These are phyloP conservation scores for Nematodospora anomalae DNA, from an alignment of 1,139 yeast species.

Conservation along the genomic window DNA sequence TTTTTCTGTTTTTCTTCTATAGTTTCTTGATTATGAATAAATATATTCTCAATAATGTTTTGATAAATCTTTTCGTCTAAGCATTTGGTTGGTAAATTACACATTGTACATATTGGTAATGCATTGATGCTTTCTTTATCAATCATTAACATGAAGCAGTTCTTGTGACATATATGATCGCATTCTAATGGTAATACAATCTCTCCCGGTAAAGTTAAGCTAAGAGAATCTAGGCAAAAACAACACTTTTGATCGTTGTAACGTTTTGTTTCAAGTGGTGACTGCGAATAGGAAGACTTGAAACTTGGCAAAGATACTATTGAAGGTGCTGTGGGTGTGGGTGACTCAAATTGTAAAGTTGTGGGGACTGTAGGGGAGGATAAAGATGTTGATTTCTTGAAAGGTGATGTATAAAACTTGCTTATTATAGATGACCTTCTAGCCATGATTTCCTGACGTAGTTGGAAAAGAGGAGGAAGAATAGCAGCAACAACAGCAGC, in stretches of 20 bases:
- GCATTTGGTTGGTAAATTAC: constrained; percentile 12
- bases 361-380: not conserved
- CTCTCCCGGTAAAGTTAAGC: constrained; percentile 21
- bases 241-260: constrained; percentile 22
- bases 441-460: too few species aligned
- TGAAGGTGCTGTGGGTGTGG: not conserved
- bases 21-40: not conserved
- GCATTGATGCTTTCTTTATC: constrained; percentile 12
- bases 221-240: constrained; percentile 28
- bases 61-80: constrained; percentile 7
- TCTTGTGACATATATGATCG: constrained; percentile 30
- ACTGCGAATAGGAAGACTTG: constrained; percentile 3
- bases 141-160: constrained; percentile 22
- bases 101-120: constrained; percentile 20
- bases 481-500: not conserved
- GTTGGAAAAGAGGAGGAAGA: too few species aligned
- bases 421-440: constrained; percentile 5
- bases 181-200: constrained; percentile 27
- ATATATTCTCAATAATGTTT: constrained; percentile 4
- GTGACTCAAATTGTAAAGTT: not conserved
- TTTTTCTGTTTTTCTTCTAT: not conserved
- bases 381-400: constrained; percentile 1
- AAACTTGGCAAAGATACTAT: not conserved
- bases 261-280: constrained; percentile 10
- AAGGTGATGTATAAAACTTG: constrained; percentile 5